Conservation (phyloP, 1,284 basidiomycete genomes). For the Tremellales sp. region DNA sequence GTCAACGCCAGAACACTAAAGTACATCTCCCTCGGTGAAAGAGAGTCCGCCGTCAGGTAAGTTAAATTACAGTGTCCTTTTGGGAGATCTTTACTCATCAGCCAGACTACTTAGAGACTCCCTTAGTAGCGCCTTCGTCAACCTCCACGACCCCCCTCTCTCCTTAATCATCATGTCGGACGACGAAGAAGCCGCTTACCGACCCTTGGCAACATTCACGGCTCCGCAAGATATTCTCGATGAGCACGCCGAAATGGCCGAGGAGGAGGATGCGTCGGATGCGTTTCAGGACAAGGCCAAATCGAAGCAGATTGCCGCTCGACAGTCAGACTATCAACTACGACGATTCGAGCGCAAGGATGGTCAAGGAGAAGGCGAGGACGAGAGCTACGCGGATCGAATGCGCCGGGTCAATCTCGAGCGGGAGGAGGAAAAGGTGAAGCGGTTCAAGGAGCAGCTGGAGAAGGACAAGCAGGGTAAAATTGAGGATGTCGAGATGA, state of each 20-base stretch:
- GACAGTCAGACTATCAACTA: slow-evolving; percentile 94
- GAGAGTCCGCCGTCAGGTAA: no score
- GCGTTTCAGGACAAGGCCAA: slow-evolving; percentile 90
- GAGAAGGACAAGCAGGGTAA: slow-evolving; percentile 58
- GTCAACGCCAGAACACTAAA: no score
- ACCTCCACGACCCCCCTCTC: no score
- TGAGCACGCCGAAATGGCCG: slow-evolving; percentile 88
- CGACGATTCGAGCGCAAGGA: slow-evolving; percentile 76
- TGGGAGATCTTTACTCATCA: no score
- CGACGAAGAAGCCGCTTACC: slow-evolving; percentile 25
- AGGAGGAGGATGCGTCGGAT: slow-evolving; percentile 86
- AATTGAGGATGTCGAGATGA: slow-evolving; percentile 57
- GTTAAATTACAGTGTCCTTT: no score
- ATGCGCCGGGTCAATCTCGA: slow-evolving; percentile 90
- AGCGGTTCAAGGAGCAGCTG: slow-evolving; percentile 80
- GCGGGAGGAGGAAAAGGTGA: slow-evolving; percentile 85
- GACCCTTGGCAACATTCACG: slow-evolving; percentile 77
- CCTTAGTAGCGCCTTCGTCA: no score
- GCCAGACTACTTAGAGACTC: no score
- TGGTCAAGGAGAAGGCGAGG: slow-evolving; percentile 57
- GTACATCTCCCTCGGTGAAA: no score
- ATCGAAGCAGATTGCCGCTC: slow-evolving; percentile 85
- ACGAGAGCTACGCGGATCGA: slow-evolving; percentile 86
- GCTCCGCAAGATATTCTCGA: slow-evolving; percentile 90
- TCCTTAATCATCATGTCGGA: slow-evolving; percentile 17